Evolutionary conservation across 345 rosid species (phyloP).

Genomic region (Hevea brasiliensis): DNA sequence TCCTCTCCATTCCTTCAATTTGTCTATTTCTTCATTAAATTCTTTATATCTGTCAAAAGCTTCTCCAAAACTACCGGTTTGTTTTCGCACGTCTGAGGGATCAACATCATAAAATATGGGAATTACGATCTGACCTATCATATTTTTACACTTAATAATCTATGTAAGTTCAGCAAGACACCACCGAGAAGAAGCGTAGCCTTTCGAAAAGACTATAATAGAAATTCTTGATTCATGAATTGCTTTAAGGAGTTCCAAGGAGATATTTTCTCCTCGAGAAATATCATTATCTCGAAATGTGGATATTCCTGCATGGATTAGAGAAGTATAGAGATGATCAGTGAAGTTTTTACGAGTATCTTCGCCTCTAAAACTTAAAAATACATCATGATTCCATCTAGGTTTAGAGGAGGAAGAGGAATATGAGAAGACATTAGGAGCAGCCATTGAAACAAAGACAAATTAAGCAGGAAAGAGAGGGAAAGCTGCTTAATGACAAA

Average conservation of each 20-base stretch:
- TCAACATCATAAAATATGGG: neutral
- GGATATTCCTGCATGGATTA: neutral
- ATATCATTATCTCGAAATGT: neutral
- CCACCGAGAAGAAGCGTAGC: slow-evolving; percentile 1
- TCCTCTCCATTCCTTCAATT: slow-evolving; percentile 18
- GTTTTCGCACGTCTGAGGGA: slow-evolving; percentile 11
- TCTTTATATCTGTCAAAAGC: slow-evolving; percentile 8
- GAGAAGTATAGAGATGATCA: slow-evolving; percentile 2
- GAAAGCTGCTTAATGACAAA: too few species aligned
- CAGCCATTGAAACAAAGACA: too few species aligned
- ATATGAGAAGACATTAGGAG: neutral
- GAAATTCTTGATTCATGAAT: neutral
- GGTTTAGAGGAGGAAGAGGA: neutral
- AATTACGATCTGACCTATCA: neutral
- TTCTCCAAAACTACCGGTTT: slow-evolving; percentile 3
- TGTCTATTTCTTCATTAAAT: slow-evolving; percentile 8
- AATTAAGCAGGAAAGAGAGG: too few species aligned
- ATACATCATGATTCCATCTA: neutral
- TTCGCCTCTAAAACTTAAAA: slow-evolving; percentile 6
- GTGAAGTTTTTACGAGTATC: neutral
- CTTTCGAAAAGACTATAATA: neutral
- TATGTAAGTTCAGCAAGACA: neutral
- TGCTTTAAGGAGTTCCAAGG: neutral
- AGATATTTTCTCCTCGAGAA: neutral
- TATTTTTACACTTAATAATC: neutral